Percentiles rank a stretch among this genome's conserved stretches.
Conservation (phyloP, 768 basidiomycete species). For the button mushroom (Agaricus bisporus) region DNA sequence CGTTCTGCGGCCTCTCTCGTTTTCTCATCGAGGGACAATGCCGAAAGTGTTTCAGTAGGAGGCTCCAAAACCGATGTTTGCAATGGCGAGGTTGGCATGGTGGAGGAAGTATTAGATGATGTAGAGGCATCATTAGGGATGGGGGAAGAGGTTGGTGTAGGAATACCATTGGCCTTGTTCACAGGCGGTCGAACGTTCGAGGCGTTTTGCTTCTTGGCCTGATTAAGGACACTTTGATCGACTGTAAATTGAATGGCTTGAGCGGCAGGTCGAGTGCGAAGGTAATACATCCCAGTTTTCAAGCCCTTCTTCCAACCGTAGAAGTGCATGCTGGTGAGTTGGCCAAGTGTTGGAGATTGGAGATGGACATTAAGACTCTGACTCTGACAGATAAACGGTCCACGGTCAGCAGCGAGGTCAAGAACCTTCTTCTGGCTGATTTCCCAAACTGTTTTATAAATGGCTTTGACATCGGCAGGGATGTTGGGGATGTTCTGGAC, state of each 20-base stretch:
- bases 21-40: conserved; percentile 41
- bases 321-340: conserved; percentile 95
- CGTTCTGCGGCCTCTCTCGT: conserved; percentile 48
- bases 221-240: conserved; percentile 72
- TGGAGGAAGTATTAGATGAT: conserved; percentile 11
- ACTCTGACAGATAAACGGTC: conserved; percentile 95
- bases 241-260: conserved; percentile 98
- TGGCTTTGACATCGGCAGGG: conserved; percentile 88
- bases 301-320: conserved; percentile 99
- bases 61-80: conserved; percentile 17
- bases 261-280: conserved; percentile 90
- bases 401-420: conserved; percentile 97
- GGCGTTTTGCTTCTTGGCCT: conserved; percentile 44
- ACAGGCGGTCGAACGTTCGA: conserved; percentile 20
- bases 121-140: conserved; percentile 17
- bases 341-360: conserved; percentile 81
- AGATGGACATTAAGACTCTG: conserved; percentile 94
- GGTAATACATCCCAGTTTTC: conserved; percentile 99
- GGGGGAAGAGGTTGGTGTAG: conserved; percentile 22
- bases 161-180: conserved; percentile 21
- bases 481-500: conserved; percentile 84
- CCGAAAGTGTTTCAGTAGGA: conserved; percentile 25
- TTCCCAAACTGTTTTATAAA: conserved; percentile 99
- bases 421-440: conserved; percentile 98
- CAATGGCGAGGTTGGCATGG: conserved; percentile 10